Conservation (phyloP, 345 rosid genomes). For the Eucalyptus tenuipes region DNA sequence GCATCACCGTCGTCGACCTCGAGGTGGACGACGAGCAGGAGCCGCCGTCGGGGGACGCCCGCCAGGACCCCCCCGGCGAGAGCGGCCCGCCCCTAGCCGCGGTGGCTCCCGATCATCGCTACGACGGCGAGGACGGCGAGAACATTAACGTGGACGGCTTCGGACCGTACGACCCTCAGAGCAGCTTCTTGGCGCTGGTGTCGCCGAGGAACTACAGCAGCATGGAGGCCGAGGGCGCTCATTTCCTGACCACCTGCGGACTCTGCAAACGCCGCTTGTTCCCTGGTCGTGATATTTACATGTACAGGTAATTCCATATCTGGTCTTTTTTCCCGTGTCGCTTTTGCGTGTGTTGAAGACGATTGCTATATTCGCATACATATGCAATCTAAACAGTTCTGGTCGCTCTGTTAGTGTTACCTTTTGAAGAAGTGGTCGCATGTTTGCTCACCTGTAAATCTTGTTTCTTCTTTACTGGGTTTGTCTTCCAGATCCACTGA, state of each 20-base stretch:
- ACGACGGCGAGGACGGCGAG: not conserved
- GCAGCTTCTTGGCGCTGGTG: constrained; percentile 21
- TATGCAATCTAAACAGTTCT: not conserved
- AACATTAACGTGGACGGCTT: not conserved
- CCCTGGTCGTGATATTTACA: constrained; percentile 10
- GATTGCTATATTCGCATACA: not conserved
- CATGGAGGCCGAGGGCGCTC: constrained; percentile 10
- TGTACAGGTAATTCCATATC: not conserved
- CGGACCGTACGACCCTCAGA: constrained; percentile 1
- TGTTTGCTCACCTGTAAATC: not conserved
- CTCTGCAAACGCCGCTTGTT: constrained; percentile 56
- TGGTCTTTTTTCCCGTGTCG: not conserved
- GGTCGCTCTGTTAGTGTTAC: not conserved
- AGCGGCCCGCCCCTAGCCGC: not conserved
- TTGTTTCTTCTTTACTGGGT: not conserved
- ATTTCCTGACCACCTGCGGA: constrained; percentile 57
- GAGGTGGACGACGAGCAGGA: constrained; percentile 11
- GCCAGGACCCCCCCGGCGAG: not conserved
- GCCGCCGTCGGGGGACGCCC: constrained; percentile 1
- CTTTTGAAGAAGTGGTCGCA: not conserved
- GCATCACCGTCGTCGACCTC: constrained; percentile 15
- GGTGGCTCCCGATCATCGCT: not conserved
- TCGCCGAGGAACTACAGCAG: constrained; percentile 24
- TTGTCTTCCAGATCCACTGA: not conserved
- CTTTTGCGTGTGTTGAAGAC: not conserved